These are phyloP conservation scores for Spergularia bocconei DNA, from an alignment of 148 eudicot genomes.

Conservation along the genomic window DNA sequence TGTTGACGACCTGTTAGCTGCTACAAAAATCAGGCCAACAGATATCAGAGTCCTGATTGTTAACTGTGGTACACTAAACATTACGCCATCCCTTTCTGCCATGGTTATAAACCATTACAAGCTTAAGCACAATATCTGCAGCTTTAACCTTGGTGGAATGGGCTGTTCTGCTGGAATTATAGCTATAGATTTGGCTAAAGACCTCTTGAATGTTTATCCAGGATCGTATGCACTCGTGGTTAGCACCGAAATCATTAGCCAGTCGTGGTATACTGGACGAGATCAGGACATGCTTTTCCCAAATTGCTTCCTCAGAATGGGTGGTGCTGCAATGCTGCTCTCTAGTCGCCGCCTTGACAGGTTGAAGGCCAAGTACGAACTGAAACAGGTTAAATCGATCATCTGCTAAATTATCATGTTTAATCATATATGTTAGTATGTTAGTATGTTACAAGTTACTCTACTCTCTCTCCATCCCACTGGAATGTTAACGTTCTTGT, in stretches of 20 bases:
- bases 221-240: slow-evolving; percentile 63
- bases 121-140: slow-evolving; percentile 46
- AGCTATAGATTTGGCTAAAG: slow-evolving; percentile 66
- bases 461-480: too few relatives aligned
- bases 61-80: slow-evolving; percentile 63
- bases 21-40: slow-evolving; percentile 42
- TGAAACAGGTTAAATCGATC: slow-evolving; percentile 49
- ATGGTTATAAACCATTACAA: slow-evolving; percentile 85
- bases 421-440: too few relatives aligned
- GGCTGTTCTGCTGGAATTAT: slow-evolving; percentile 72
- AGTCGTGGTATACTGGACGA: slow-evolving; percentile 63
- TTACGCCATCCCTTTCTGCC: slow-evolving; percentile 77
- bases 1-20: slow-evolving; percentile 49
- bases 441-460: too few relatives aligned
- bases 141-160: slow-evolving; percentile 84
- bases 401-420: neutral
- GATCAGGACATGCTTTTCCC: slow-evolving; percentile 65
- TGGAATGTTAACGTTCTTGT: too few relatives aligned
- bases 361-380: slow-evolving; percentile 65
- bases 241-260: slow-evolving; percentile 58
- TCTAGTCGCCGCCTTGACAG: slow-evolving; percentile 46
- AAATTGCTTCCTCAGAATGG: slow-evolving; percentile 77
- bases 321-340: slow-evolving; percentile 66
- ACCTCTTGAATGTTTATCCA: slow-evolving; percentile 47
- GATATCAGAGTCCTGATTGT: slow-evolving; percentile 61